These are phyloP conservation scores for Pseudonectria foliicola DNA, from an alignment of 2,329 filamentous ascomycete species.

Conservation along the genomic window DNA sequence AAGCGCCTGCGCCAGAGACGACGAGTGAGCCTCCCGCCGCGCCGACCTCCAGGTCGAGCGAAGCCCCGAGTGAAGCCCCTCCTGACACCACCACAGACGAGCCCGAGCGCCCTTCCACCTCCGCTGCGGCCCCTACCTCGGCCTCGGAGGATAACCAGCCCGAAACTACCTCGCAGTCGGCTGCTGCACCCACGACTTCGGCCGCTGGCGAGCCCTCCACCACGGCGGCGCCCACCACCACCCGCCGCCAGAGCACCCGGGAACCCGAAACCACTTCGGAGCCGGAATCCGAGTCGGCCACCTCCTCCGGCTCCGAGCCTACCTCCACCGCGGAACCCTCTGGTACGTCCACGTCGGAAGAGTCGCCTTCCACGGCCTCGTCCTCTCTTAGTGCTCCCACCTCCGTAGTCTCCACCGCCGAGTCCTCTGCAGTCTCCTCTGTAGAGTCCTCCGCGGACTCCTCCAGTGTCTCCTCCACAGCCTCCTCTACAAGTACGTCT, in stretches of 20 bases:
- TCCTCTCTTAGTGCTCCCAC: constrained; percentile 22
- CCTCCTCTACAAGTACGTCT: constrained; percentile 22
- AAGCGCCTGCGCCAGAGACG: not conserved
- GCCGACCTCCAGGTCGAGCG: constrained; percentile 9
- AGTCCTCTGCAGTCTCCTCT: constrained; percentile 16
- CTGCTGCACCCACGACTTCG: not conserved
- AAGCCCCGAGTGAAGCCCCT: constrained; percentile 9
- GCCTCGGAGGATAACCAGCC: constrained; percentile 1
- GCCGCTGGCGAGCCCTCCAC: too few species aligned
- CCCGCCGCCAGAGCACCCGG: too few species aligned
- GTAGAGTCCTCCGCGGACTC: constrained; percentile 2
- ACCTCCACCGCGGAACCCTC: constrained; percentile 23
- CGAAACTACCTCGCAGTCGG: constrained; percentile 9
- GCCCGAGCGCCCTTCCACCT: constrained; percentile 8
- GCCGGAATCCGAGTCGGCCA: not conserved
- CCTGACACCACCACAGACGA: constrained; percentile 19
- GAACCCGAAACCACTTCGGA: too few species aligned
- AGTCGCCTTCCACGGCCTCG: constrained; percentile 19
- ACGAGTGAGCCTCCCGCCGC: constrained; percentile 14
- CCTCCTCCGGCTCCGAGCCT: constrained; percentile 6
- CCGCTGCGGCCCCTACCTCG: constrained; percentile 9
- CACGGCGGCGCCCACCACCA: too few species aligned
- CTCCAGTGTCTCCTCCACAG: constrained; percentile 8
- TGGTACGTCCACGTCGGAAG: constrained; percentile 23
- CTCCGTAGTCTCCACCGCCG: constrained; percentile 27